Percentiles rank a stretch among this genome's conserved stretches.
These are phyloP conservation scores for Nicotiana otophora DNA, from an alignment of 257 asterid species.

Conservation along the genomic window DNA sequence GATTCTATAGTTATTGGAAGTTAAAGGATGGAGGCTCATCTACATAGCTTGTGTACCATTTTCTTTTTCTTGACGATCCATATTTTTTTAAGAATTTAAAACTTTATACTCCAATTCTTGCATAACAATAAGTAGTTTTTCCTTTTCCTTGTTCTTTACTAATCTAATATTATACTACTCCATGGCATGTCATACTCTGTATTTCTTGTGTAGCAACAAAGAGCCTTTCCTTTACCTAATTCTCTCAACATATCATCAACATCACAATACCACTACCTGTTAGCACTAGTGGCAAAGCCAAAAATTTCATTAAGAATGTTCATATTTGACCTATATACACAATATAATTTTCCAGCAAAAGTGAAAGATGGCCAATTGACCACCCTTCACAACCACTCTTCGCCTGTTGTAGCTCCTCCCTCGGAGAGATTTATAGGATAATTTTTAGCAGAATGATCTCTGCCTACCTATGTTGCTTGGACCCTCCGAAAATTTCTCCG, in stretches of 20 bases:
- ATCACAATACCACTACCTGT: not conserved
- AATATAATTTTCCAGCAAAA: not conserved
- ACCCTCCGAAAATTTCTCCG: too few relatives aligned
- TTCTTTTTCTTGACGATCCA: not conserved
- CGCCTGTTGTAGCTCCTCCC: not conserved
- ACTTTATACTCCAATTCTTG: not conserved
- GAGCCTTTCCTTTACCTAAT: not conserved
- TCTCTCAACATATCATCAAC: not conserved
- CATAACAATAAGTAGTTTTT: not conserved
- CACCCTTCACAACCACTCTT: not conserved
- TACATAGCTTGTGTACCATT: not conserved
- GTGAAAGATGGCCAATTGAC: not conserved
- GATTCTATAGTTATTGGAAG: too few relatives aligned
- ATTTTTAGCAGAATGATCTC: not conserved
- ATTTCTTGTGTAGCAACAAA: not conserved
- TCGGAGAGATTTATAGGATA: not conserved
- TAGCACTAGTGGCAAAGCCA: not conserved
- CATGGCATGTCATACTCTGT: not conserved
- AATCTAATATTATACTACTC: not conserved
- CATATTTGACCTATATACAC: not conserved
- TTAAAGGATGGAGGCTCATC: too few relatives aligned
- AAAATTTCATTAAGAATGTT: not conserved
- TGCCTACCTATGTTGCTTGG: too few relatives aligned
- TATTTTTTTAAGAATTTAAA: not conserved
- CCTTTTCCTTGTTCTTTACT: not conserved